phyloP scores from a whole-genome alignment of 192 early-diverging fungal genomes.

The Coemansia sp. region DNA sequence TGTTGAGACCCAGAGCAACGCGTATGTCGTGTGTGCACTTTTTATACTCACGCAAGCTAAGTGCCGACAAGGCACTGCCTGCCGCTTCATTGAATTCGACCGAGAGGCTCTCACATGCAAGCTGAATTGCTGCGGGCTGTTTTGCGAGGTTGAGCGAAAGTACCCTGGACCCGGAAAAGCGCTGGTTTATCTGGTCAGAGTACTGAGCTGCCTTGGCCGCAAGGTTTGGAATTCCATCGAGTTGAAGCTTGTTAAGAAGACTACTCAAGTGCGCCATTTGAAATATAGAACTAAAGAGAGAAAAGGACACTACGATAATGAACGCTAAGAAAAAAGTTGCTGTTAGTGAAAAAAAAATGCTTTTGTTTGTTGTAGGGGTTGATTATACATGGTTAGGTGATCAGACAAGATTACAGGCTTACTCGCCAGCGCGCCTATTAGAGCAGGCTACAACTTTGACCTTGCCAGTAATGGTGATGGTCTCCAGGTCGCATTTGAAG shows the following conservation, averaged over 20 bases:
- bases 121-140: constrained; percentile 40
- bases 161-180: constrained; percentile 19
- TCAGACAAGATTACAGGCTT: background rate
- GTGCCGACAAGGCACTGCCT: constrained; percentile 38
- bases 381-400: background rate
- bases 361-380: background rate
- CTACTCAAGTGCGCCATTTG: constrained; percentile 26
- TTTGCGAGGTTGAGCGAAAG: constrained; percentile 26
- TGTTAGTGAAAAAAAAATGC: background rate
- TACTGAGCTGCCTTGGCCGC: constrained; percentile 47
- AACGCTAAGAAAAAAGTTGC: background rate
- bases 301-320: background rate
- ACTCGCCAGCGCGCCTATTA: constrained; percentile 10
- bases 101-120: constrained; percentile 49
- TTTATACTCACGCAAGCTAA: constrained; percentile 29
- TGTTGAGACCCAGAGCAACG: constrained; percentile 38
- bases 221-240: constrained; percentile 36
- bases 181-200: constrained; percentile 39
- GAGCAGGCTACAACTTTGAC: constrained; percentile 81
- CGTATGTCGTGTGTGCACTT: constrained; percentile 33
- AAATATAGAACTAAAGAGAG: background rate
- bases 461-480: constrained; percentile 73
- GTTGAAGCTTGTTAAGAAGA: constrained; percentile 33
- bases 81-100: constrained; percentile 49
- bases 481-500: constrained; percentile 85